Base-by-base conservation (phyloP, 2,329 filamentous ascomycete genomes). In the Emericellopsis cladophorae region DNA sequence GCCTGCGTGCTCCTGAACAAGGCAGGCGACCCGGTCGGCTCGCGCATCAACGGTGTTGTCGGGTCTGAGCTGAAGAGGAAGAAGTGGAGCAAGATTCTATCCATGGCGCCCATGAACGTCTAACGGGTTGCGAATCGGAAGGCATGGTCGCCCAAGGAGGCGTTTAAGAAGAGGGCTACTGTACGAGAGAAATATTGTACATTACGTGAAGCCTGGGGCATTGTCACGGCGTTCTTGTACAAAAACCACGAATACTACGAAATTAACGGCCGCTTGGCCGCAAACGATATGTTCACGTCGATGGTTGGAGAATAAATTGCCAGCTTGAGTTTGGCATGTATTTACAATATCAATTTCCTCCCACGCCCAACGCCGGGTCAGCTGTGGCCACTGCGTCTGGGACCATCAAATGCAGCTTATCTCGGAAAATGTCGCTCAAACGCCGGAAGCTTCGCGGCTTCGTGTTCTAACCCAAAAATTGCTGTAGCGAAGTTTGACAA, bases 41-140 rank as follows among this genome's bases (percentile, higher is more conserved):
- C 84, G 14, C 81, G 92, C 59, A 76, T 95, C 68, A 94, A 87
- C 63, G 87, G 89, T 49, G 78, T 96, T 36, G 92, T 98, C 36
- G 92, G 88, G 44, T 74, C 80, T 24, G 92, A 98, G 68, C 65
- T 98, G 61, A 80, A 85, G 59, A 78, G 85, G 58, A 92, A 85
- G 72, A 83, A 94, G 67, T 98, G 92, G 92, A 94, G 88, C 54
- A 98, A 96, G 76, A 96, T 98, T 54, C 65, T 98, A 58, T 94
- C 86, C 51, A 76, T 98, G 73, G 92, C 92, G 41, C 90, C 92
- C 18, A 72, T 74, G 65, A 70, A 77, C 52, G 73, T 67, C 31
- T 76, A 64, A 51, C 41, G 10, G 31, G 11, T 21, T 15, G 31
- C 11, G 31, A 15, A 15, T 12, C 3, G 31, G 31, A 15, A 5